These are phyloP conservation scores for Backusella westeae DNA, from an alignment of 192 early-diverging fungal species.

Conservation along the genomic window DNA sequence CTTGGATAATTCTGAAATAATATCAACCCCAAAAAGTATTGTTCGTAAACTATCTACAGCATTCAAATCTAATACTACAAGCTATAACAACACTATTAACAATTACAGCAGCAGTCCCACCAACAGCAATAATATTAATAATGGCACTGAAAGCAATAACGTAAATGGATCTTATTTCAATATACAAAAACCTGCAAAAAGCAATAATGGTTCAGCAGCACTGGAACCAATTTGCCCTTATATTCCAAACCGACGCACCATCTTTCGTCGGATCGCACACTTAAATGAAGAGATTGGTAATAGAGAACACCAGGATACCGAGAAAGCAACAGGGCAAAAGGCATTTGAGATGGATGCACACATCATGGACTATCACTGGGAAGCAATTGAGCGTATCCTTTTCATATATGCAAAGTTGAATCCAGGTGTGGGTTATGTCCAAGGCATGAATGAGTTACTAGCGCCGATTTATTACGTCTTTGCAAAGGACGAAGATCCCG, in stretches of 20 bases:
- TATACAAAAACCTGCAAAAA: background rate
- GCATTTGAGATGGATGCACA: slow-evolving; percentile 17
- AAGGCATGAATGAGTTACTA: slow-evolving; percentile 87
- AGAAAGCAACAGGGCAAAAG: background rate
- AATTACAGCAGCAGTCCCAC: slow-evolving; percentile 18
- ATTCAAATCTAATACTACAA: slow-evolving; percentile 13
- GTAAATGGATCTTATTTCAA: slow-evolving; percentile 1
- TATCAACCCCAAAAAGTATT: slow-evolving; percentile 23
- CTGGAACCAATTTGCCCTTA: slow-evolving; percentile 39
- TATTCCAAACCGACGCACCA: slow-evolving; percentile 48
- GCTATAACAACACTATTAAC: background rate
- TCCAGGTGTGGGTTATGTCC: slow-evolving; percentile 80
- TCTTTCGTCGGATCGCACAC: slow-evolving; percentile 67
- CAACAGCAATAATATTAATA: background rate
- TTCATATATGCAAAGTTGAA: slow-evolving; percentile 81
- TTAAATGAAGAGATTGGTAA: slow-evolving; percentile 60
- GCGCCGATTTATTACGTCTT: slow-evolving; percentile 80
- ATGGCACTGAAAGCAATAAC: background rate
- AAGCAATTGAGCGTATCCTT: slow-evolving; percentile 74
- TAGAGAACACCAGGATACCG: slow-evolving; percentile 37
- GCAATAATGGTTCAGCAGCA: background rate
- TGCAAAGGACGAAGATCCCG: slow-evolving; percentile 45
- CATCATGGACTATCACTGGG: slow-evolving; percentile 70
- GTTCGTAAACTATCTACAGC: slow-evolving; percentile 32
- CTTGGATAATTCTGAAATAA: slow-evolving; percentile 10